phyloP scores from a whole-genome alignment of 768 basidiomycete species.

The Neoboletus subvelutipes region DNA sequence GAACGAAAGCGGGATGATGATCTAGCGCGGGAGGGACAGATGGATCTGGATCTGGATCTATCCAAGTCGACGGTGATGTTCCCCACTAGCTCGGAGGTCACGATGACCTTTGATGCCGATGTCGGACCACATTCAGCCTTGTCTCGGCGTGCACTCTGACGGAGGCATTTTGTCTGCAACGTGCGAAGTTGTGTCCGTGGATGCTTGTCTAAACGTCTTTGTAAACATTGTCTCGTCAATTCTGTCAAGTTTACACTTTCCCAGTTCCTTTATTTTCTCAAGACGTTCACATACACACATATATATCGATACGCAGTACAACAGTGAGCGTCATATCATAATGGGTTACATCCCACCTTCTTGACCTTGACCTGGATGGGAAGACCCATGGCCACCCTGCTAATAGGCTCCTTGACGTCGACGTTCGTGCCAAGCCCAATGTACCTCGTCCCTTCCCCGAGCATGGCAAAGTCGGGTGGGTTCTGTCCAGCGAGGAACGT shows the following conservation, averaged over 20 bases:
- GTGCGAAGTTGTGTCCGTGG: not conserved
- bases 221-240: too few species aligned
- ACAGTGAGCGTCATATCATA: not conserved
- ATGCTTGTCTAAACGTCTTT: not conserved
- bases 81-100: not conserved
- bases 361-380: slow-evolving; percentile 22
- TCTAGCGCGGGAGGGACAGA: too few species aligned
- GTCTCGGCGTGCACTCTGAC: not conserved
- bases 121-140: not conserved
- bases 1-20: not conserved
- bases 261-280: not conserved
- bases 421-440: slow-evolving; percentile 39
- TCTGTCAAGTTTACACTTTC: not conserved
- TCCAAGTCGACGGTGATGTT: not conserved
- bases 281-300: not conserved
- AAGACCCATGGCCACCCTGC: slow-evolving; percentile 47
- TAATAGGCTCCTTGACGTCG: slow-evolving; percentile 38
- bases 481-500: slow-evolving; percentile 58
- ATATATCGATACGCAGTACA: not conserved
- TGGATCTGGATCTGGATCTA: not conserved
- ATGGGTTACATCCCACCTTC: not conserved
- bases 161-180: not conserved
- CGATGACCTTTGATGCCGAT: not conserved
- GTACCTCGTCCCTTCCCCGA: slow-evolving; percentile 40
- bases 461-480: slow-evolving; percentile 70